Conservation (phyloP, 2,329 filamentous ascomycete species). For the Ceratocystis huliohia region DNA sequence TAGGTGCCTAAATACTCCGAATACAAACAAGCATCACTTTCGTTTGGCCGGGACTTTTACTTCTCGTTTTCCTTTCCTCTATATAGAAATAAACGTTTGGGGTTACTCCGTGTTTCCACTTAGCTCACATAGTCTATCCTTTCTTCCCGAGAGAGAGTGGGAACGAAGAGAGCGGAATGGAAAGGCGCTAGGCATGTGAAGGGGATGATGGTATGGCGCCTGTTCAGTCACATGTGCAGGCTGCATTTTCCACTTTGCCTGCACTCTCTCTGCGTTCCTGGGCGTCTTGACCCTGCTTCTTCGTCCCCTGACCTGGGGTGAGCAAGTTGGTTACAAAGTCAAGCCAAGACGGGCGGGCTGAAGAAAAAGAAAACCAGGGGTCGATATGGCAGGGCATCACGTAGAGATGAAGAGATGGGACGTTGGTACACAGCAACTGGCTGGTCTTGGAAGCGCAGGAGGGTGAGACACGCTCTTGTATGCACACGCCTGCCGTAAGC, state of each 20-base stretch:
- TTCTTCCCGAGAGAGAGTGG: background rate
- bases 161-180: background rate
- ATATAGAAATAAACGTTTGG: background rate
- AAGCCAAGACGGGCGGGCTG: background rate
- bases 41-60: slow-evolving; percentile 3
- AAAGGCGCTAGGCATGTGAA: background rate
- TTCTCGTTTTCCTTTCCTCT: background rate
- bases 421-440: background rate
- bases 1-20: background rate
- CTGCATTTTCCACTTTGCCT: no score
- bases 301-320: no score
- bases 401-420: background rate
- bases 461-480: background rate
- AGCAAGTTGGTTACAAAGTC: background rate
- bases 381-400: background rate
- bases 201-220: no score
- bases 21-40: background rate
- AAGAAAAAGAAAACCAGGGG: background rate
- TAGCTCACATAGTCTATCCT: background rate
- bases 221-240: no score
- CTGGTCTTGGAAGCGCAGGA: background rate
- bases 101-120: background rate
- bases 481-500: background rate
- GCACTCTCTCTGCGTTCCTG: no score
- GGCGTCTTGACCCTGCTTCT: no score